Evolutionary conservation across 2,329 filamentous ascomycete species (phyloP).

Genomic region (Aspergillus piperis): DNA sequence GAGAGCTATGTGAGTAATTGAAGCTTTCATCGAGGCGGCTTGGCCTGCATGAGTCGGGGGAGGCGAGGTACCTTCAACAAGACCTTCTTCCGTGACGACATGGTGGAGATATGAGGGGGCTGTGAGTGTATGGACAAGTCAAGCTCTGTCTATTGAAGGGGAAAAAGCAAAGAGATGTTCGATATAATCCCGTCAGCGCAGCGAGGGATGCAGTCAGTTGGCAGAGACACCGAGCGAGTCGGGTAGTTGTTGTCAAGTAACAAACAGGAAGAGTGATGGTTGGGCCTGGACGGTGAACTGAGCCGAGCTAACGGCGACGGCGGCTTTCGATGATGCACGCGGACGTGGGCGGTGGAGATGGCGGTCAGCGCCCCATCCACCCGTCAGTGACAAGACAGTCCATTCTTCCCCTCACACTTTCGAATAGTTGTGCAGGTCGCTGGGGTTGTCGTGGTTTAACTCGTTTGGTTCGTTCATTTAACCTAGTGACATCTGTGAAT

Average conservation of each 20-base stretch:
- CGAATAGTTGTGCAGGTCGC: slow-evolving; percentile 19
- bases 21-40: neutral
- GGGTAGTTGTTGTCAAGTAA: slow-evolving; percentile 2
- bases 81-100: slow-evolving; percentile 87
- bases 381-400: neutral
- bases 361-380: slow-evolving; percentile 26
- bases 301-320: slow-evolving; percentile 10
- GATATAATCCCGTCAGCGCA: neutral
- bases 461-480: neutral
- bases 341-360: slow-evolving; percentile 32
- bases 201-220: neutral
- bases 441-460: slow-evolving; percentile 1
- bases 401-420: slow-evolving; percentile 16
- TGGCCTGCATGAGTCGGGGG: neutral
- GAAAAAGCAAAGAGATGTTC: neutral
- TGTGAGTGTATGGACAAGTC: slow-evolving; percentile 9
- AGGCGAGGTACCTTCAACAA: slow-evolving; percentile 70
- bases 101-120: slow-evolving; percentile 37
- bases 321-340: slow-evolving; percentile 37
- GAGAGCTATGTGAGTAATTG: slow-evolving; percentile 14
- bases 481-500: neutral
- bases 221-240: neutral
- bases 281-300: slow-evolving; percentile 14
- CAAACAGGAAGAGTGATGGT: slow-evolving; percentile 11
- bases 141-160: neutral